Conservation (phyloP, 139 green algal genomes). For the Ettlia oleoabundans region DNA sequence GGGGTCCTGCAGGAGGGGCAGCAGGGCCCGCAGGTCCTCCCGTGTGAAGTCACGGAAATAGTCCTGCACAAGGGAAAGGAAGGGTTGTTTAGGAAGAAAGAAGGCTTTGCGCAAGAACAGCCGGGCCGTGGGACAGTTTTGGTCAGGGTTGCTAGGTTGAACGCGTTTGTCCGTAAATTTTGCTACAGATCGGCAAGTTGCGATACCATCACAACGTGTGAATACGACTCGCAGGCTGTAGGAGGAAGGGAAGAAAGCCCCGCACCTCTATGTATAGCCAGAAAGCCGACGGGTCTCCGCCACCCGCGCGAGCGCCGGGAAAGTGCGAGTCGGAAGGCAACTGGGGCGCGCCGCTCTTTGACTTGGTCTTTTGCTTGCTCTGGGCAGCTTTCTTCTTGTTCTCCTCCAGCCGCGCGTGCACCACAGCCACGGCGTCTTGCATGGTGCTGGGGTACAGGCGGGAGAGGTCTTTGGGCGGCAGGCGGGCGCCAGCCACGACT, state of each 20-base stretch:
- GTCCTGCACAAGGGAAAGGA: slow-evolving; percentile 52
- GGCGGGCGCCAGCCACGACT: neutral
- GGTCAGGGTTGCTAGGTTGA: too few relatives aligned
- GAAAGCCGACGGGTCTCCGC: slow-evolving; percentile 60
- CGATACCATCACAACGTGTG: neutral
- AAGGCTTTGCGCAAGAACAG: too few relatives aligned
- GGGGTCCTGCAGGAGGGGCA: slow-evolving; percentile 42
- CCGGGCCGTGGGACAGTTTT: too few relatives aligned
- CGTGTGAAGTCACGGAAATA: slow-evolving; percentile 78
- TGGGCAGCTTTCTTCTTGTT: slow-evolving; percentile 56
- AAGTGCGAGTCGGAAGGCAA: slow-evolving; percentile 34
- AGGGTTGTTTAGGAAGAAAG: too few relatives aligned
- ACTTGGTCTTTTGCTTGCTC: slow-evolving; percentile 49
- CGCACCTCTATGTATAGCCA: slow-evolving; percentile 77
- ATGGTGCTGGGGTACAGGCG: slow-evolving; percentile 52
- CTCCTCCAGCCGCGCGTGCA: slow-evolving; percentile 62
- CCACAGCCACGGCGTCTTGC: slow-evolving; percentile 53
- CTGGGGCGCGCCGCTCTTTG: slow-evolving; percentile 13
- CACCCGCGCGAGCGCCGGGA: slow-evolving; percentile 58
- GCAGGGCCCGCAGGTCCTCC: slow-evolving; percentile 71
- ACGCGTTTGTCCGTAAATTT: too few relatives aligned
- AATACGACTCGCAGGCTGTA: neutral
- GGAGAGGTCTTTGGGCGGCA: slow-evolving; percentile 21
- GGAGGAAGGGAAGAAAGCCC: neutral
- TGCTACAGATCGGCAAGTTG: too few relatives aligned